Percentiles rank a stretch among this genome's conserved stretches.
Conservation (phyloP, 495 filamentous ascomycete species). For the Astrothelium subdiscretum region DNA sequence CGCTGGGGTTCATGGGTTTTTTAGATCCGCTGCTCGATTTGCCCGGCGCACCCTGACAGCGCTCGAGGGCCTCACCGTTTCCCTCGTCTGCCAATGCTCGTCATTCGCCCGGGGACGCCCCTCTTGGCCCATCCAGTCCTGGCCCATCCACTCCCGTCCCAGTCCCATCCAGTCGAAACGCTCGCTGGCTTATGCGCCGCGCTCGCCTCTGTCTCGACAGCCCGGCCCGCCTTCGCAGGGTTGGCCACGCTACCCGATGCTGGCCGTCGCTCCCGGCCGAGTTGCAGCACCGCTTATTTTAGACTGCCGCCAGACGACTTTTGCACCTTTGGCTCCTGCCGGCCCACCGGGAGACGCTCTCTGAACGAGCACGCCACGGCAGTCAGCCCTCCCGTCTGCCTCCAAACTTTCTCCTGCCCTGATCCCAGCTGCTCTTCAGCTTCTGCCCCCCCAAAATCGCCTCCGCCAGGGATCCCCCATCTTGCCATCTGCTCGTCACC, state of each 20-base stretch:
- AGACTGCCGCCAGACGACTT: too few species aligned
- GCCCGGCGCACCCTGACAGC: too few species aligned
- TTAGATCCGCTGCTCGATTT: not conserved
- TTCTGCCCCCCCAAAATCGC: not conserved
- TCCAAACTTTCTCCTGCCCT: not conserved
- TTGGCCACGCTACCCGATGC: not conserved
- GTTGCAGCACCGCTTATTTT: not conserved
- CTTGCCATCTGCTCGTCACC: not conserved
- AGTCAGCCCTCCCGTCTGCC: not conserved
- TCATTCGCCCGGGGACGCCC: constrained; percentile 2
- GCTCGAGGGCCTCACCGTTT: not conserved
- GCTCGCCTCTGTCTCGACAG: not conserved
- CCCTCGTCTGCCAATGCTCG: not conserved
- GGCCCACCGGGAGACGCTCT: not conserved
- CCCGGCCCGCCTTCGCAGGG: not conserved
- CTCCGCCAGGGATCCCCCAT: not conserved
- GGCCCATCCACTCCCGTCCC: not conserved
- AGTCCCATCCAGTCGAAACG: not conserved
- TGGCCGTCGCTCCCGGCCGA: not conserved
- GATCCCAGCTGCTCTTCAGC: not conserved
- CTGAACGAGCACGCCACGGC: not conserved
- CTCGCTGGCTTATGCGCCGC: not conserved
- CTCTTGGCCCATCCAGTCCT: not conserved
- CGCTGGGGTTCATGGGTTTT: constrained; percentile 2
- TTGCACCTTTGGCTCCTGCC: too few species aligned